Conservation (phyloP, 2,329 filamentous ascomycete species). For the Botrytis tulipae region DNA sequence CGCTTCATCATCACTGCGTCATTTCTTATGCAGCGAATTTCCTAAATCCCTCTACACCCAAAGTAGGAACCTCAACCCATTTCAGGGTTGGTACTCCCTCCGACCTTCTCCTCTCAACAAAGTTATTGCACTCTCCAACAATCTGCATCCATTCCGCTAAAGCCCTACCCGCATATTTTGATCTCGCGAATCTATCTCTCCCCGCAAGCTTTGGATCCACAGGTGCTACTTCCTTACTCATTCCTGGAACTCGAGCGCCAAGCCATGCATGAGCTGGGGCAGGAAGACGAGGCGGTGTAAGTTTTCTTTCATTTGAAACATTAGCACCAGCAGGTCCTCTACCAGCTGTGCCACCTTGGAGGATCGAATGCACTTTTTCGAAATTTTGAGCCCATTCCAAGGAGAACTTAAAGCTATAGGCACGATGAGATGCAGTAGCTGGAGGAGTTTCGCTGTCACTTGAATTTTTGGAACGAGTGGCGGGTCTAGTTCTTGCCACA, state of each 20-base stretch:
- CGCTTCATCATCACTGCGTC: background rate
- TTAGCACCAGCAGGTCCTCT: conserved; percentile 16
- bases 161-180: conserved; percentile 67
- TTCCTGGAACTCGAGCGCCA: conserved; percentile 39
- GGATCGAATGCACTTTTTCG: conserved; percentile 37
- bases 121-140: conserved; percentile 76
- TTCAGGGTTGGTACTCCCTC: conserved; percentile 67
- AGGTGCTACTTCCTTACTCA: conserved; percentile 31
- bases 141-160: conserved; percentile 77
- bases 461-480: conserved; percentile 51
- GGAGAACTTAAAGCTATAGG: conserved; percentile 71
- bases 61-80: conserved; percentile 66
- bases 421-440: conserved; percentile 44
- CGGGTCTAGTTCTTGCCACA: conserved; percentile 42
- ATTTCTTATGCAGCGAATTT: conserved; percentile 29
- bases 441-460: conserved; percentile 54
- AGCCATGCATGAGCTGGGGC: conserved; percentile 66
- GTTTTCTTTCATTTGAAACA: conserved; percentile 50
- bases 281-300: conserved; percentile 68
- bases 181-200: conserved; percentile 38
- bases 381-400: conserved; percentile 60
- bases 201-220: conserved; percentile 31
- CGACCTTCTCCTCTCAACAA: conserved; percentile 70
- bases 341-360: conserved; percentile 12
- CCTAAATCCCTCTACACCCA: conserved; percentile 63